These are phyloP conservation scores for Melocanna baccifera DNA, from an alignment of 176 grass and related monocot species.

Conservation along the genomic window DNA sequence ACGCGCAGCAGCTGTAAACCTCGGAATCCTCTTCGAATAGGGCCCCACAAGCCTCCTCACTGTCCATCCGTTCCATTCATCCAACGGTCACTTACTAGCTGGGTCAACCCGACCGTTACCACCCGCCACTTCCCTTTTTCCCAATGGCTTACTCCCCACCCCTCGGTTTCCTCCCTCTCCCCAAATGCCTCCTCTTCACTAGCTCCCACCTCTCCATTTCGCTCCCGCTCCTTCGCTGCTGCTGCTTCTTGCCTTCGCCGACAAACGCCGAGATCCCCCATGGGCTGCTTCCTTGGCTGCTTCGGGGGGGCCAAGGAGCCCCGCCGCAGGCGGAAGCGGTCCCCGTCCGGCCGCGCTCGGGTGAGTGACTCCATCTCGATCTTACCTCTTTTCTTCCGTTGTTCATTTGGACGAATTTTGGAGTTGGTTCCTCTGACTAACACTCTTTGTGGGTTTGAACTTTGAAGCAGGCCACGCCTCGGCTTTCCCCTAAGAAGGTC, in stretches of 20 bases:
- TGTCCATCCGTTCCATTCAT: constrained; percentile 10
- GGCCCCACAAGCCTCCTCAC: not conserved
- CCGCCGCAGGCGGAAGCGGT: constrained; percentile 52
- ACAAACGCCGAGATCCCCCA: constrained; percentile 9
- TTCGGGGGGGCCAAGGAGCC: constrained; percentile 73
- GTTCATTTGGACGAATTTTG: not conserved
- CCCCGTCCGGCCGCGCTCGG: constrained; percentile 39
- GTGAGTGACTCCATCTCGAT: constrained; percentile 21
- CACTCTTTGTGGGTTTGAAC: not conserved
- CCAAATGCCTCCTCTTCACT: constrained; percentile 41
- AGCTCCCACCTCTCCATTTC: not conserved
- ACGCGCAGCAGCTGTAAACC: not conserved
- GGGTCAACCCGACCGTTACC: constrained; percentile 57
- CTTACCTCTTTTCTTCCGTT: not conserved
- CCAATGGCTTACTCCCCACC: constrained; percentile 20
- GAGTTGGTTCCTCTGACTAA: not conserved
- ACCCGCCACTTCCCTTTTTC: not conserved
- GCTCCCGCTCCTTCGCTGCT: not conserved
- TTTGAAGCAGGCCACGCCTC: constrained; percentile 33
- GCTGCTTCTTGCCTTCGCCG: not conserved
- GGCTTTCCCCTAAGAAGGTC: constrained; percentile 30
- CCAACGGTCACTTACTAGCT: constrained; percentile 52
- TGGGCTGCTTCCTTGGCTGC: constrained; percentile 99
- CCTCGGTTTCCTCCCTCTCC: not conserved
- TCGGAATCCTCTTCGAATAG: constrained; percentile 20